Evolutionary conservation across 2,329 filamentous ascomycete genomes (phyloP).

Genomic region (Hymenotorrendiella dingleyae): DNA sequence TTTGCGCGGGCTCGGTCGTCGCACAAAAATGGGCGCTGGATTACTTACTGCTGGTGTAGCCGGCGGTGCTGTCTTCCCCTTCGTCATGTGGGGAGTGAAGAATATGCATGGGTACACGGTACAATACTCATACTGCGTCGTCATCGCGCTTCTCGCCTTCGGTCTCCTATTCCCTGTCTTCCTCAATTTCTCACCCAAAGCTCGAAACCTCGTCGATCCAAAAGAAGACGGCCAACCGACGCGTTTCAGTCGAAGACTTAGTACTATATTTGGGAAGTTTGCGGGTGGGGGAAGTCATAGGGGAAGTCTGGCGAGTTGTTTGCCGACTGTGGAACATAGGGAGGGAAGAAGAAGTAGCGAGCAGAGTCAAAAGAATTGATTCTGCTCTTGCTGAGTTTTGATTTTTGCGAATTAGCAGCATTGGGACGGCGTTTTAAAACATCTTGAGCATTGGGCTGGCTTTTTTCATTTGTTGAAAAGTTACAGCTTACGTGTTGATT

Average conservation of each 20-base stretch:
- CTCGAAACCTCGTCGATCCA: conserved; percentile 24
- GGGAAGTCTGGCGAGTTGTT: conserved; percentile 1
- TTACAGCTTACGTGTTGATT: too few relatives aligned
- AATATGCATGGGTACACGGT: conserved; percentile 8
- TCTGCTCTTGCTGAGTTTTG: too few relatives aligned
- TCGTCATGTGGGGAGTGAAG: conserved; percentile 25
- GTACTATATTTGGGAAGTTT: conserved; percentile 1
- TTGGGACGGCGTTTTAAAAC: too few relatives aligned
- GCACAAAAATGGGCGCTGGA: conserved; percentile 72
- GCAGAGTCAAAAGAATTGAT: too few relatives aligned
- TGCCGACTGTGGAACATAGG: conserved; percentile 8
- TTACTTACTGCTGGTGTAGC: conserved; percentile 52
- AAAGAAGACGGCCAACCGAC: background rate
- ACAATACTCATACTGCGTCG: conserved; percentile 23
- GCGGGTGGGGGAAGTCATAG: background rate
- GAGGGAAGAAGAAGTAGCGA: too few relatives aligned
- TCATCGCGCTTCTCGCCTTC: conserved; percentile 22
- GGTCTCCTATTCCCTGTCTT: conserved; percentile 25
- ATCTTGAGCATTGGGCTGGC: too few relatives aligned
- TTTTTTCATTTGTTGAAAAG: too few relatives aligned
- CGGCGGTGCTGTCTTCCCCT: conserved; percentile 26
- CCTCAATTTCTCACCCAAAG: conserved; percentile 19
- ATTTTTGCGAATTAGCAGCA: too few relatives aligned
- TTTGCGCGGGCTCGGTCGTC: conserved; percentile 71
- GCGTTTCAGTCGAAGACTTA: background rate